Evolutionary conservation across 768 basidiomycete genomes (phyloP), one percentile per base, ranked within the genome.

Genomic region (Podaxis sp.): DNA sequence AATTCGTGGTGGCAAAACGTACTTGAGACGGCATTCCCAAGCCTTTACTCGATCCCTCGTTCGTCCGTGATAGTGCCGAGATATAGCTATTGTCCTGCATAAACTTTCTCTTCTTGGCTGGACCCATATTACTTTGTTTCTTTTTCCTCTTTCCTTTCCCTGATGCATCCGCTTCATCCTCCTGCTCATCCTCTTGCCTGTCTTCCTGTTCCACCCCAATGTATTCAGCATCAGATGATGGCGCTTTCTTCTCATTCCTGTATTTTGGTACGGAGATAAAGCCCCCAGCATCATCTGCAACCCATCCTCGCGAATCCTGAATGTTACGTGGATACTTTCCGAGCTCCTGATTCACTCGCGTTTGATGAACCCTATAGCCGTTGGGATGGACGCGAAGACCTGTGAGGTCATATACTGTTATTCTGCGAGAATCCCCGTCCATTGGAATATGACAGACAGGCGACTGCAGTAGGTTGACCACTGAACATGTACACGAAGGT

Each of bases 281-380:
- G 1, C 89, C 88, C 17, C 82, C 87, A 2, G 88, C 89, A 68
- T 90, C 87, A 37, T 70, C 75, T 10, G 89, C 89, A 22, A 88
- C 81, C 85, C 87, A 89, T 12, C 84, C 86, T 52, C 82, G 78
- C 2, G 75, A 60, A 70, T 85, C 83, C 56, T 77, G 75, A 2
- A 80, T 72, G 13, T 77, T 72, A 49, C 70, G 70, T 36, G 66
- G 73, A 33, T 72, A 46, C 30, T 37, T 76, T 60, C 77, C 74
- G 5, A 66, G 69, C 26, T 71, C 68, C 1, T 70, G 63, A 46
- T 80, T 83, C 4, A 56, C 65, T 3, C 77, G 70, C n/a, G 73
- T 72, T 61, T 78, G 82, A 49, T 80, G 75, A 3, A 89, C 85
- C 44, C 88, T 85, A 24, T 79, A 79, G 4, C 88, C 89, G 67